Evolutionary conservation across 2,329 filamentous ascomycete species (phyloP), one percentile per base, ranked within the genome.

Genomic region (Niveomyces coronatus): DNA sequence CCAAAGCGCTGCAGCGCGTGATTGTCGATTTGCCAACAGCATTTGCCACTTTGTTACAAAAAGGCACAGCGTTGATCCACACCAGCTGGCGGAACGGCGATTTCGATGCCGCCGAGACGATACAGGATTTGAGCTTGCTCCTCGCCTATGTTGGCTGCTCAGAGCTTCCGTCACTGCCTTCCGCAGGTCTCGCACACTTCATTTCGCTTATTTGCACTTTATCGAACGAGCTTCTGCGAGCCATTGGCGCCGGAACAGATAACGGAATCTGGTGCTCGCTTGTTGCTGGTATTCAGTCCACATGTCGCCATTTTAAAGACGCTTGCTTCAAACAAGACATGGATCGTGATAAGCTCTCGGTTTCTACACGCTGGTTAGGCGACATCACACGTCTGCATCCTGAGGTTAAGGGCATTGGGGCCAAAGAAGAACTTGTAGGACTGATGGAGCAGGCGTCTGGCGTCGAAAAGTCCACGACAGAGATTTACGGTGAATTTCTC

Each of bases 101-200:
- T 9, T 22, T 45, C 2, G 48, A 54, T 9, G 47, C 51, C 4
- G 45, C 47, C 4, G 46, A 53, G 29, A 48, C 45, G 8, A 54
- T 65, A 5, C 53, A 56, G 20, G 51, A 50, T 19, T 53, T 70
- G 3, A 56, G 68, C 4, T 57, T 60, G 9, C 58, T 67, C 2
- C 46, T 76, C 3, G 65, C 66, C 3, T 68, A 64, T 38, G 57
- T 75, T 33, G 67, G 67, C 19, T 71, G 67, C 48, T 70, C 67
- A 2, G 54, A 61, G 28, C 42, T 62, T 1, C 57, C 60, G 1
- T 45, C 41, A 3, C 42, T 31, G 8, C 41, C 48, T 4, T 45
- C 46, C 2, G 45, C 49, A 5, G 52, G 54, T 2, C 50, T 67
- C n/a, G 41, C 50, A 11, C 61, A 70, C 42, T 67, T 67, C 38